Evolutionary conservation across 768 basidiomycete species (phyloP).

Genomic region (Kwoniella bestiolae): DNA sequence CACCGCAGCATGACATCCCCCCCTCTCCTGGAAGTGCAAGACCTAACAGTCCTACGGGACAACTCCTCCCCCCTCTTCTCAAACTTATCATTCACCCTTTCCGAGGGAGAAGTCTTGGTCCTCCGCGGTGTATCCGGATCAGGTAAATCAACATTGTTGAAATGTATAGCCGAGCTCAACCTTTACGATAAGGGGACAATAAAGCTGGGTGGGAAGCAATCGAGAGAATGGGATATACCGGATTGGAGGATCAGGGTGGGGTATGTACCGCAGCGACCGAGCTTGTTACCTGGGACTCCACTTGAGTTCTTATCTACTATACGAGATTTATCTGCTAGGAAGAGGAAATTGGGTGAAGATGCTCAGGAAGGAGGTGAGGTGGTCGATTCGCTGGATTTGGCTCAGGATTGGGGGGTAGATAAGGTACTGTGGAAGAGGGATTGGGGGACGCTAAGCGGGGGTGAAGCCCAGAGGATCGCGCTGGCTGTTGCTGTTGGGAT

Average conservation of each 20-base stretch:
- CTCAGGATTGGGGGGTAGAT: constrained; percentile 70
- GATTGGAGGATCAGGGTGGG: constrained; percentile 75
- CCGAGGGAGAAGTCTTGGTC: constrained; percentile 69
- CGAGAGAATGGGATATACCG: constrained; percentile 61
- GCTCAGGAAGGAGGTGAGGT: background rate
- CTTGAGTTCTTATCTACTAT: constrained; percentile 70
- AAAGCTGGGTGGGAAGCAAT: constrained; percentile 69
- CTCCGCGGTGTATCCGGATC: constrained; percentile 80
- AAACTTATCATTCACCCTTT: constrained; percentile 19
- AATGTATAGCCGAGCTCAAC: constrained; percentile 79
- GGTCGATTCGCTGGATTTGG: constrained; percentile 60
- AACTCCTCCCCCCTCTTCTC: constrained; percentile 29
- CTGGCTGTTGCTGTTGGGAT: constrained; percentile 75
- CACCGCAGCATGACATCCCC: background rate
- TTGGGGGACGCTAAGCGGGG: constrained; percentile 82
- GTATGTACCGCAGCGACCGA: constrained; percentile 87
- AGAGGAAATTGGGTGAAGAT: too few species aligned
- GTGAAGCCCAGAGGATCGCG: constrained; percentile 82
- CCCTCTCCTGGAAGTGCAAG: constrained; percentile 32
- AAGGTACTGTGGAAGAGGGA: constrained; percentile 73
- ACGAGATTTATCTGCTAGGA: constrained; percentile 61
- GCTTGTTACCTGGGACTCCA: constrained; percentile 81
- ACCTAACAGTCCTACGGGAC: constrained; percentile 31
- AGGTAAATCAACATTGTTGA: constrained; percentile 71
- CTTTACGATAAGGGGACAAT: constrained; percentile 69